These are phyloP conservation scores for Lippia alba DNA, from an alignment of 305 asterid species.

Conservation along the genomic window DNA sequence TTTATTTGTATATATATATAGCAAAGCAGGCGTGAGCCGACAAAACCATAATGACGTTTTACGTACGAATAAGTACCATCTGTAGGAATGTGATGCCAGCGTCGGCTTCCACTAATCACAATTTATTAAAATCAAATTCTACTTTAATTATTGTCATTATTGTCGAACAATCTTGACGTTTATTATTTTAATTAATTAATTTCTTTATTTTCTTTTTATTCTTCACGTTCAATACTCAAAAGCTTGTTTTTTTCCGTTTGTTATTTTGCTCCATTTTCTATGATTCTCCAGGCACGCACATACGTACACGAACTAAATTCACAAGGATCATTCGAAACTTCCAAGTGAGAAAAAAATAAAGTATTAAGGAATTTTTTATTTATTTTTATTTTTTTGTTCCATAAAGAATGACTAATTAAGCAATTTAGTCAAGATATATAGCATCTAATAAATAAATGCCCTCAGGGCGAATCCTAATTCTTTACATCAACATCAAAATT, in stretches of 20 bases:
- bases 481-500: too few species aligned
- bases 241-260: conserved; percentile 25
- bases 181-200: background rate
- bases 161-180: background rate
- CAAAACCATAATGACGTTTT: conserved; percentile 17
- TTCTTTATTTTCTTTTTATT: background rate
- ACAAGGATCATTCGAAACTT: too few species aligned
- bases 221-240: background rate
- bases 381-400: too few species aligned
- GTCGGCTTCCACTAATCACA: conserved; percentile 35
- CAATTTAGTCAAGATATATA: too few species aligned
- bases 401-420: too few species aligned
- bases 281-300: conserved; percentile 23
- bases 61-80: conserved; percentile 46
- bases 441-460: too few species aligned
- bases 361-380: too few species aligned
- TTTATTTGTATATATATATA: background rate
- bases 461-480: too few species aligned
- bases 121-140: conserved; percentile 22
- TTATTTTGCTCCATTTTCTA: background rate
- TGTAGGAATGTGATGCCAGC: conserved; percentile 34
- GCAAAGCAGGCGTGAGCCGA: conserved; percentile 17
- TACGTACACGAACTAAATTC: too few species aligned
- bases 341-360: too few species aligned
- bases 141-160: conserved; percentile 36